These are phyloP conservation scores for Ganoderma leucocontextum DNA, from an alignment of 1,284 basidiomycete genomes.

Conservation along the genomic window DNA sequence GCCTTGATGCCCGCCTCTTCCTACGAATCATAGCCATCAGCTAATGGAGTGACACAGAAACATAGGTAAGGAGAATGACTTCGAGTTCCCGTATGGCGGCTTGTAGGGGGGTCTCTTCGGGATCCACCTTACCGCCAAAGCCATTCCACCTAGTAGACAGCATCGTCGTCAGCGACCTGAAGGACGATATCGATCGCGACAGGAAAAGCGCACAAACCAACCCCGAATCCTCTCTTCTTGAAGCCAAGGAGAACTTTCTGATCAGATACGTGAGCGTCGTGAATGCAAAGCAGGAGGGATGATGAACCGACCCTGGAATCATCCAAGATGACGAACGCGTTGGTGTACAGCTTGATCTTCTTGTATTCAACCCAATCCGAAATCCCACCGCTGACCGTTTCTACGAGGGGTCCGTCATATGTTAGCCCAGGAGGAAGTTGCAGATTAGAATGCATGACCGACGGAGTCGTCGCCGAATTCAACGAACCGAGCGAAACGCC, in stretches of 20 bases:
- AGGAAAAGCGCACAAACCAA: conserved; percentile 55
- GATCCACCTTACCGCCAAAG: conserved; percentile 79
- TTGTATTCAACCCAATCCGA: conserved; percentile 51
- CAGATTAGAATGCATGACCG: background rate
- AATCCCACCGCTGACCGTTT: conserved; percentile 46
- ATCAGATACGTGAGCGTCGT: background rate
- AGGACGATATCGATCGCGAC: background rate
- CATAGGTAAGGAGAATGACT: conserved; percentile 43
- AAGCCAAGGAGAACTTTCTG: conserved; percentile 65
- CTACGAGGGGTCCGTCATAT: conserved; percentile 35
- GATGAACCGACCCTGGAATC: conserved; percentile 21
- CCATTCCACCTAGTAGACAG: conserved; percentile 64
- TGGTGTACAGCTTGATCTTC: conserved; percentile 60
- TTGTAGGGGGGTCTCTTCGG: conserved; percentile 62
- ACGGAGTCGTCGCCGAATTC: background rate
- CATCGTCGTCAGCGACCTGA: background rate
- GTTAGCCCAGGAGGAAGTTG: conserved; percentile 48
- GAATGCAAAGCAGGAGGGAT: background rate
- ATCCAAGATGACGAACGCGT: conserved; percentile 56
- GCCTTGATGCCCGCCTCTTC: conserved; percentile 82
- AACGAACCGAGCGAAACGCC: too few species aligned
- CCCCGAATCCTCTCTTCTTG: conserved; percentile 78
- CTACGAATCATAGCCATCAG: conserved; percentile 46
- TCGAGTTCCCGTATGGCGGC: conserved; percentile 73
- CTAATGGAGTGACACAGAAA: background rate